Conservation (phyloP, 139 green algal species). For the Coelastrella sp. region DNA sequence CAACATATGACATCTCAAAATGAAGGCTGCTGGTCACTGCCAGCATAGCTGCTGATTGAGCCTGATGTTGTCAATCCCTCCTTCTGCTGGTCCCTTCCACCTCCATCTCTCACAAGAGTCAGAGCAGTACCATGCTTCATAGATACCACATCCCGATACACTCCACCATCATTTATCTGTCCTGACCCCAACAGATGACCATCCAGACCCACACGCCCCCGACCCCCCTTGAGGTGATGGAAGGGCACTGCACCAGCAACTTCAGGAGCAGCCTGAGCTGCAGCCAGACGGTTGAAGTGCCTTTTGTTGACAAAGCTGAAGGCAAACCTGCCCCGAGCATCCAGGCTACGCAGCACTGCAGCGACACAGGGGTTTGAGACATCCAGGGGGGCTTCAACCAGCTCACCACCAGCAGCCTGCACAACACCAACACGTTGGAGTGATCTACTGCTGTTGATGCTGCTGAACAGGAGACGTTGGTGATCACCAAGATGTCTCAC, state of each 20-base stretch:
- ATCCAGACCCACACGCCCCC: too few relatives aligned
- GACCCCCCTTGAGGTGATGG: not conserved
- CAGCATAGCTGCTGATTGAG: not conserved
- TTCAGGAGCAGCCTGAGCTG: not conserved
- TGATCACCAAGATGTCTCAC: too few relatives aligned
- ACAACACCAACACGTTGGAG: too few relatives aligned
- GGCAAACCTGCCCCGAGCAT: slow-evolving; percentile 31
- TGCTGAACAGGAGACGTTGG: not conserved
- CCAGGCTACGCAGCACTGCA: slow-evolving; percentile 35
- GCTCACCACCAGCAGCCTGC: slow-evolving; percentile 40
- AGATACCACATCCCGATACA: too few relatives aligned
- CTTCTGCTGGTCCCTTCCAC: not conserved
- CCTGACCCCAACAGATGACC: too few relatives aligned
- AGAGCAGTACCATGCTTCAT: not conserved
- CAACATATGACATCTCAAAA: too few relatives aligned
- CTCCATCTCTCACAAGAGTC: not conserved
- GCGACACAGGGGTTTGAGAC: slow-evolving; percentile 25
- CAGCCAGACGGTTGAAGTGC: not conserved
- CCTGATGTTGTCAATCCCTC: not conserved
- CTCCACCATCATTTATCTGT: too few relatives aligned
- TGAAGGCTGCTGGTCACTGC: not conserved
- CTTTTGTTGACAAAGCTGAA: slow-evolving; percentile 35
- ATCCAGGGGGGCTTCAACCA: slow-evolving; percentile 34
- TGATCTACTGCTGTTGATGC: too few relatives aligned
- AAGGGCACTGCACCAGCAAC: not conserved